Conservation (phyloP, 176 grass and related monocot genomes). For the Luzula sylvatica region DNA sequence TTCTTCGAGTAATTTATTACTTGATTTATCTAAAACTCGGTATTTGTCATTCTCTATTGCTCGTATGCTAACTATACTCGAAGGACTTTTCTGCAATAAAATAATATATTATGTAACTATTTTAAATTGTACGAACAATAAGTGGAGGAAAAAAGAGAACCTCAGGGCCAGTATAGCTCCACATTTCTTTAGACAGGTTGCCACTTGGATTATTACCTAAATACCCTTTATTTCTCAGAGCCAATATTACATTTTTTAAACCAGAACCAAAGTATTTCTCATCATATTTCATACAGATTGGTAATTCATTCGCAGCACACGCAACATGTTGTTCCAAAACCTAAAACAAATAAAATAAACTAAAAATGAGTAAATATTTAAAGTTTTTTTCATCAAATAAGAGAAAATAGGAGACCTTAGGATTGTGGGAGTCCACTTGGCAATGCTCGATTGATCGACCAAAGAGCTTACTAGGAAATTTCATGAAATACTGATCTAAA, state of each 20-base stretch:
- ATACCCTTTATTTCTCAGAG: conserved; percentile 59
- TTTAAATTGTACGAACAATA: conserved; percentile 3
- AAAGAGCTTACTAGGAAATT: conserved; percentile 78
- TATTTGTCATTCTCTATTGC: conserved; percentile 80
- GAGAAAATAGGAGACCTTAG: conserved; percentile 54
- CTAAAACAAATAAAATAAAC: conserved; percentile 28
- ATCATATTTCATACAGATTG: conserved; percentile 82
- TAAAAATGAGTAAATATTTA: conserved; percentile 8
- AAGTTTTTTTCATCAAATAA: background rate
- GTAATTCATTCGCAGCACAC: conserved; percentile 89
- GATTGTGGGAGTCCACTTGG: conserved; percentile 78
- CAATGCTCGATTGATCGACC: conserved; percentile 79
- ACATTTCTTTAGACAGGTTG: conserved; percentile 57
- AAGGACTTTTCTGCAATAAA: conserved; percentile 65
- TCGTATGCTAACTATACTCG: conserved; percentile 54
- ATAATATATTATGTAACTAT: conserved; percentile 11
- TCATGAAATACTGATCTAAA: conserved; percentile 98
- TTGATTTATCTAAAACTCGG: conserved; percentile 52
- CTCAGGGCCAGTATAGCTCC: conserved; percentile 86
- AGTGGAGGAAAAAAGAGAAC: conserved; percentile 27
- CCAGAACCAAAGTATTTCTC: conserved; percentile 53
- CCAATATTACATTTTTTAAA: conserved; percentile 28
- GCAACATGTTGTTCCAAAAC: conserved; percentile 69
- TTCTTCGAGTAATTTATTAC: conserved; percentile 60
- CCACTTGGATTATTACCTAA: conserved; percentile 44